Conservation (phyloP, 1,284 basidiomycete genomes). For the Polyporus tsugae region DNA sequence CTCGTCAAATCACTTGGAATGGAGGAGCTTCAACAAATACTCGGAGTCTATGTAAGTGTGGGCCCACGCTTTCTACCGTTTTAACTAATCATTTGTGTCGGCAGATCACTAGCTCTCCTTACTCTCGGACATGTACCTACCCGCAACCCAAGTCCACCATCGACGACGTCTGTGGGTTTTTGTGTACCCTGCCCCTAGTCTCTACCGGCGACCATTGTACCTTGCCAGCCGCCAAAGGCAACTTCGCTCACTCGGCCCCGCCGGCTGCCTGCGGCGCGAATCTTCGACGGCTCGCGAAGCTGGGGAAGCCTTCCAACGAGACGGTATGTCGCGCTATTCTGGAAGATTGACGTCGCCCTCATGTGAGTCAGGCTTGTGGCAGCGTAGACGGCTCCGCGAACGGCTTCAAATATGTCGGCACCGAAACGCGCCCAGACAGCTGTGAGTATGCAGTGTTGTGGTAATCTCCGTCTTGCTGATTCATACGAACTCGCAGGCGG, state of each 20-base stretch:
- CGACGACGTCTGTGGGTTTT: slow-evolving; percentile 52
- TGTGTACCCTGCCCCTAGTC: slow-evolving; percentile 49
- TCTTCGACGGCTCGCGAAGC: slow-evolving; percentile 5
- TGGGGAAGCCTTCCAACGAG: slow-evolving; percentile 18
- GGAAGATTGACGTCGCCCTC: neutral
- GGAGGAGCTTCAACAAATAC: neutral
- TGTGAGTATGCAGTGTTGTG: slow-evolving; percentile 36
- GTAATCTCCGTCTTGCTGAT: slow-evolving; percentile 3
- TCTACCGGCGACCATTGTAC: slow-evolving; percentile 47
- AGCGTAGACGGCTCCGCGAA: slow-evolving; percentile 29
- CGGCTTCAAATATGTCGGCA: slow-evolving; percentile 44
- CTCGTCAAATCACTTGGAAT: slow-evolving; percentile 3
- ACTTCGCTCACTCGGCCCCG: neutral
- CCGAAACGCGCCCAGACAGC: slow-evolving; percentile 38
- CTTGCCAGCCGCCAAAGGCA: slow-evolving; percentile 46
- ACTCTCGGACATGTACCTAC: slow-evolving; percentile 45
- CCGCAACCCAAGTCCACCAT: slow-evolving; percentile 49
- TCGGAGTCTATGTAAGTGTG: slow-evolving; percentile 5
- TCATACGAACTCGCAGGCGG: slow-evolving; percentile 37
- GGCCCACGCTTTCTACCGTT: no score
- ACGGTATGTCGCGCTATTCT: slow-evolving; percentile 17
- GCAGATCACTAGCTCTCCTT: slow-evolving; percentile 13
- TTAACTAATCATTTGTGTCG: neutral
- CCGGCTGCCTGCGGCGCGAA: slow-evolving; percentile 1
- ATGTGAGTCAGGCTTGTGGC: slow-evolving; percentile 36